Evolutionary conservation across 2,329 filamentous ascomycete genomes (phyloP).

Genomic region (Lecanoromycetidae sp.): DNA sequence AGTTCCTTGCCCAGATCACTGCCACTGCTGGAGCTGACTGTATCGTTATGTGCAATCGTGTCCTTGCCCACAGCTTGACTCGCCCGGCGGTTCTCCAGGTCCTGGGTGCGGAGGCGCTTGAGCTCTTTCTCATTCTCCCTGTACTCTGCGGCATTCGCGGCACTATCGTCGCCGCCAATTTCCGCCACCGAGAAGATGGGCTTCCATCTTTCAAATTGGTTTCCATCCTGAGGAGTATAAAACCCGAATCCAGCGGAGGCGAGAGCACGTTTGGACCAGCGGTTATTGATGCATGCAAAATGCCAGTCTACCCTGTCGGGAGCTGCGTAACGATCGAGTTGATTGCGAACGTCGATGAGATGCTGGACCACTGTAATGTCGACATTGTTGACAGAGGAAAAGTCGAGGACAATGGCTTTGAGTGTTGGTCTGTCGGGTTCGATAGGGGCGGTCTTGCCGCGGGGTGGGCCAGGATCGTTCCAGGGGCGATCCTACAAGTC

Average conservation of each 20-base stretch:
- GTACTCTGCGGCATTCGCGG: constrained; percentile 55
- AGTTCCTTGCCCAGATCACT: constrained; percentile 34
- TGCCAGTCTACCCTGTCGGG: constrained; percentile 89
- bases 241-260: constrained; percentile 80
- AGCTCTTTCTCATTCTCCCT: constrained; percentile 45
- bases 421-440: constrained; percentile 51
- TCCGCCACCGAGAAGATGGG: constrained; percentile 93
- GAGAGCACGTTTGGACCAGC: constrained; percentile 87
- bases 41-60: constrained; percentile 2
- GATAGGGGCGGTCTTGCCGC: constrained; percentile 39
- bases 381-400: constrained; percentile 84
- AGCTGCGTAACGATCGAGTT: constrained; percentile 71
- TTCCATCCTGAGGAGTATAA: constrained; percentile 42
- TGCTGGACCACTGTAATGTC: constrained; percentile 88
- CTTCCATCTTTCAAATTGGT: constrained; percentile 61
- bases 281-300: constrained; percentile 83
- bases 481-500: constrained; percentile 59
- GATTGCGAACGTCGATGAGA: constrained; percentile 87
- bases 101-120: constrained; percentile 20
- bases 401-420: constrained; percentile 86
- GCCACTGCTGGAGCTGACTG: constrained; percentile 17
- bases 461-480: constrained; percentile 78
- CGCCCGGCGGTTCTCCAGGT: constrained; percentile 9
- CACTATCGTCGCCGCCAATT: constrained; percentile 59
- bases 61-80: background rate